Percentiles rank a stretch among this genome's conserved stretches.
phyloP scores from a whole-genome alignment of 140 eudicot species.

The Oenanthe javanica region DNA sequence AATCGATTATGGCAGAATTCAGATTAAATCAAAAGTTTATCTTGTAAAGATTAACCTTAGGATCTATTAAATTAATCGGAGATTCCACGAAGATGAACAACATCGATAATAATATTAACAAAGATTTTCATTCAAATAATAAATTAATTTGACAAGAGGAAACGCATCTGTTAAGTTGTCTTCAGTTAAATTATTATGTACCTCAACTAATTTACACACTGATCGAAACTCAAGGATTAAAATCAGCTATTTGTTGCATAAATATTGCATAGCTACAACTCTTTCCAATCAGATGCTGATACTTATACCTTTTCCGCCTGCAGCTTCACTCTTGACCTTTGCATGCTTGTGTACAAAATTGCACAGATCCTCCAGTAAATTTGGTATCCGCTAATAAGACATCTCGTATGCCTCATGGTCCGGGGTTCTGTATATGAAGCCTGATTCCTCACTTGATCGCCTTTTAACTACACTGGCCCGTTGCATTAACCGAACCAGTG shows the following conservation, averaged over 20 bases:
- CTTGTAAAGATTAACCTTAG: background rate
- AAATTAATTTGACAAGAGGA: background rate
- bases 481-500: constrained; percentile 88
- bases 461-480: constrained; percentile 85
- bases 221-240: background rate
- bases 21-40: background rate
- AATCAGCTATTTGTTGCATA: background rate
- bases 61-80: background rate
- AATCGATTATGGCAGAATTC: background rate
- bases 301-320: constrained; percentile 15
- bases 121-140: background rate
- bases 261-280: constrained; percentile 10
- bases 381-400: constrained; percentile 35
- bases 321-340: constrained; percentile 24
- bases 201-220: constrained; percentile 2
- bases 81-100: background rate
- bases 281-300: constrained; percentile 12
- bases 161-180: background rate
- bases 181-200: constrained; percentile 7
- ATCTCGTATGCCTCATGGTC: constrained; percentile 79
- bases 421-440: constrained; percentile 71
- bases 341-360: constrained; percentile 39
- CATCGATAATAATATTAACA: background rate
- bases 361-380: constrained; percentile 22
- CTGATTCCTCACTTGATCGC: constrained; percentile 82